Base-by-base conservation (phyloP, 352 stramenopile species). In the Phytopythium sindhum region DNA sequence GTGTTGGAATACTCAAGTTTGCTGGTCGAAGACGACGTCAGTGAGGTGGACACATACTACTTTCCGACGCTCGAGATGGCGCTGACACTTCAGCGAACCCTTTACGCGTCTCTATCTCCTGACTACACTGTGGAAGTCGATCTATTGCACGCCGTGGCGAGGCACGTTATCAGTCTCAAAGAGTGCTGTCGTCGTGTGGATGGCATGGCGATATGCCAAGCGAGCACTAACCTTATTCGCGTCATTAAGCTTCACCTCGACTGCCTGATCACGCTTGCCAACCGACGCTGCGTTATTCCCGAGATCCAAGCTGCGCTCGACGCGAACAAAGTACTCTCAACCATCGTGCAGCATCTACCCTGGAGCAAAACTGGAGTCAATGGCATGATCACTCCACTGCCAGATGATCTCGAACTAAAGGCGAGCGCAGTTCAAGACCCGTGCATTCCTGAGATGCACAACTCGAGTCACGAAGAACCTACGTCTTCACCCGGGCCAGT, bases 191-290 rank as follows among this genome's bases (percentile, higher is more conserved):
- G 64, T 1, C 35, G 24, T 23, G 3, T 61, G 2, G 55, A 52
- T 24, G 24, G 28, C 11, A 23, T 28, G 19, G 12, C 21, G 2
- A 19, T 2, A 33, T 26, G 31, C 26, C 35, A 26, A 50, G 33
- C 2, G 28, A 70, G 8, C 17, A 12, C 2, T 24, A 51, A 12
- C 64, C 66, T 29, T 33, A 75, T 39, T 50, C 69, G 60, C 26
- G 57, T 72, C 5, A 41, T 76, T 14, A 72, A 68, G n/a, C 29
- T 80, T n/a, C 65, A 81, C 21, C 52, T 87, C 0, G 55, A 66
- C 45, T 86, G 77, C 41, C 37, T 78, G 12, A 60, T 90, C 11
- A 61, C 69, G 5, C 63, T 86, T 24, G 72, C 59, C 17, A 78
- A 60, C 48, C 72, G 73, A 33, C 69, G 74, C 29, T 60, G 64